Evolutionary conservation across 73 alveolate genomes (phyloP), one percentile per base, ranked within the genome.

Genomic region (Paramecium biaurelia): DNA sequence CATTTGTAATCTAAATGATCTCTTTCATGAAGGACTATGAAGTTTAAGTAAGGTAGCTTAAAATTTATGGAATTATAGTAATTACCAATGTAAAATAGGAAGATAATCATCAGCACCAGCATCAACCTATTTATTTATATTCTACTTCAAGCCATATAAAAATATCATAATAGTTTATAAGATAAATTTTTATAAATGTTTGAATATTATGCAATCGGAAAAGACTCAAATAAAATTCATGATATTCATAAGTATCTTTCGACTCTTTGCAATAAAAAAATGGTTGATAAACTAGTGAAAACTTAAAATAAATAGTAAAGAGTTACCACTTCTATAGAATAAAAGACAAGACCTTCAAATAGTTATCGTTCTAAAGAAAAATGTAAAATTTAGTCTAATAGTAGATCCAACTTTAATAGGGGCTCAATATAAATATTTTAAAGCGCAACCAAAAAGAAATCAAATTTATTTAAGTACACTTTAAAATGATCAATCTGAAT

Each of bases 401-500:
- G n/a, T 32, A 63, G 84, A 63, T 32, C 84, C 84, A 30, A 63
- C 84, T 63, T 26, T 63, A 63, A 63, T 63, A 26, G 84, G 84
- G 26, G 84, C 84, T 30, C 45, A 63, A 30, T 63, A 63, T 63
- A 63, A 63, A 63, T 63, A 32, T 63, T 63, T 63, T 63, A 63
- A 63, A 63, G 84, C 84, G 5, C 24, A 26, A 63, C 84, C 84
- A 26, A 63, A 63, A 63, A 38, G 47, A 26, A 63, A 63, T 26
- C 45, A 63, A 63, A 63, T 63, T 30, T 63, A 63, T 24, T 26
- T 63, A 32, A 63, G 84, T 49, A 63, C 84, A 3, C 45, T 63
- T 14, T 32, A 63, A 18, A 63, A 63, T 26, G 84, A 63, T 63
- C 45, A 63, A 63, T 63, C 84, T 10, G 45, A 63, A 30, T 63